Evolutionary conservation across 345 rosid species (phyloP), one percentile per base, ranked within the genome.

Genomic region (Toxicodendron radicans): DNA sequence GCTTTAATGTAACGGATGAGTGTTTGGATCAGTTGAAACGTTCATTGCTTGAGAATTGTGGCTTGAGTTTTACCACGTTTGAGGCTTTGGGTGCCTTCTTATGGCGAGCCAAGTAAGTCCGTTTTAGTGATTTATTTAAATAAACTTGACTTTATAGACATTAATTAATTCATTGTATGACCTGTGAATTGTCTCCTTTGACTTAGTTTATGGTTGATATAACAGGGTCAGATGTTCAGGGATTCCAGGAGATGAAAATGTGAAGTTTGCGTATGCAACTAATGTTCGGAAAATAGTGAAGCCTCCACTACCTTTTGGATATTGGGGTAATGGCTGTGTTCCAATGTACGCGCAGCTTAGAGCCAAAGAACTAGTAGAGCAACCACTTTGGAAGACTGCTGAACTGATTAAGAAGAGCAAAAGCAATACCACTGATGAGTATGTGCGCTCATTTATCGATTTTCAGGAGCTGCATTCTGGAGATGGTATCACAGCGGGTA

Each of bases 271-370:
- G 5, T 94, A 91, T 73, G 79, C 91, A 9, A 81, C 86, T 53
- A 92, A 94, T 48, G 84, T 90, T 1, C 75, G 92, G 75, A 92
- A 82, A 65, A 3, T 81, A 24, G 81, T 88, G 17, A 87, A 87
- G 72, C 97, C 97, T 33, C 87, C 93, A 3, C 73, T 94, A 35
- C 97, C 97, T 0, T 74, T 70, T 1, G 92, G 93, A 11, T 94
- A 94, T 57, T 90, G 93, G 95, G 98, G 97, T 70, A 94, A 90
- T 10, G 96, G 95, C 20, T 91, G 98, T 61, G 86, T 91, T 13
- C 88, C 98, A 3, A 83, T 89, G 87, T 89, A 89, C 35, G 92
- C 86, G 66, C 81, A 83, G 76, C 74, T 83, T 0, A 81, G 54
- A 10, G 97, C 91, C 54, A 78, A 56, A 27, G 88, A 90, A 18